Base-by-base conservation (phyloP, 345 rosid species). In the Conringia planisiliqua region DNA sequence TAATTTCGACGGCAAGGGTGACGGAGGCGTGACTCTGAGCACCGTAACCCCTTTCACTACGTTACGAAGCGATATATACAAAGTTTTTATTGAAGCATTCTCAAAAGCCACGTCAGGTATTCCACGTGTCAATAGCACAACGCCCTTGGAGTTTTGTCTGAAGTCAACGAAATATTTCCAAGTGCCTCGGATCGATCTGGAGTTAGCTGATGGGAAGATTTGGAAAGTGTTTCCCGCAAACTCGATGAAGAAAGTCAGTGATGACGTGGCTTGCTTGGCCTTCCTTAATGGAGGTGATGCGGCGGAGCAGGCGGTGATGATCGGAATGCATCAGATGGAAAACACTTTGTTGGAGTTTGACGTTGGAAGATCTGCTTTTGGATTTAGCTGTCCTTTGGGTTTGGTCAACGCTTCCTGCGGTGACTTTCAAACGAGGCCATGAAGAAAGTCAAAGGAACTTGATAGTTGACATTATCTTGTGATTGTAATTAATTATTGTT, bases 21-120 rank as follows among this genome's bases (percentile, higher is more conserved):
- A 74, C 29, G 83, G 86, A 11, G 83, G 86, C 29, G 74, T 74
- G 52, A 61, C 72, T 44, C 57, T 80, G 2, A 82, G 85, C 77
- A 77, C 70, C 12, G 69, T 60, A 4, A 69, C 12, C 6, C 77
- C 66, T 7, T 79, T 79, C 75, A 82, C 83, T 18, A 76, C 54
- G 1, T 70, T 79, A 51, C 43, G 79, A 48, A 60, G 72, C 57
- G 71, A 77, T 56, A 32, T 83, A 43, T 80, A 77, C 66, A 70
- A 58, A 56, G 40, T 55, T 42, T 54, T 80, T 18, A 22, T 71
- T 8, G 22, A 73, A 40, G 78, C 70, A 48, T 82, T 82, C 7
- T 57, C 75, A 3, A 35, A 38, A 68, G 78, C 77, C 46, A 79
- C 78, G 10, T 46, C 46, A 20, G 67, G 16, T 20, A 74, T 83